Percentiles rank a stretch among this genome's conserved stretches.
Evolutionary conservation across 768 basidiomycete genomes (phyloP).

Genomic region (Gymnopilus junonius): DNA sequence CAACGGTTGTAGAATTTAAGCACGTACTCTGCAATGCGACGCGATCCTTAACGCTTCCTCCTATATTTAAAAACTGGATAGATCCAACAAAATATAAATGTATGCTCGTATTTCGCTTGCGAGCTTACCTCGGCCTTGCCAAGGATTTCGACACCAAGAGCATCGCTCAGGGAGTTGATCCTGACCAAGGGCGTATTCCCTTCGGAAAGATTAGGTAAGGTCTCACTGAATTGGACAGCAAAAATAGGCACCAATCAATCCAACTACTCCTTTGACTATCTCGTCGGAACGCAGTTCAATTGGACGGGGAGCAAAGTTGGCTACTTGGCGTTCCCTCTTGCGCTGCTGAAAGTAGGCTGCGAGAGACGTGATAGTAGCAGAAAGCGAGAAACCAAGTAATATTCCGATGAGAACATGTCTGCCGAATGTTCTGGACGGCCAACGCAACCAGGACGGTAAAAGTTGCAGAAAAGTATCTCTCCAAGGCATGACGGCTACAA

Average conservation of each 20-base stretch:
- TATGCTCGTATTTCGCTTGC: not conserved
- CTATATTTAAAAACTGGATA: conserved; percentile 92
- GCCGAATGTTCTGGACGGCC: conserved; percentile 38
- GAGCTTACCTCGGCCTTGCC: conserved; percentile 87
- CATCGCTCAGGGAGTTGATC: conserved; percentile 90
- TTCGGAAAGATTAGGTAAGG: conserved; percentile 30
- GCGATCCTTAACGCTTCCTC: conserved; percentile 97
- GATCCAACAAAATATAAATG: conserved; percentile 40
- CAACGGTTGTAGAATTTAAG: not conserved
- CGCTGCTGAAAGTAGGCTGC: conserved; percentile 56
- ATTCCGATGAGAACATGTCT: conserved; percentile 50
- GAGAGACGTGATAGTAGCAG: conserved; percentile 70
- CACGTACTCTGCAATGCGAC: conserved; percentile 88
- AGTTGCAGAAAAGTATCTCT: conserved; percentile 15
- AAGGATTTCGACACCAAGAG: conserved; percentile 90
- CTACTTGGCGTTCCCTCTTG: conserved; percentile 45
- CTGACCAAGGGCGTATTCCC: conserved; percentile 95
- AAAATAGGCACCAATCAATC: conserved; percentile 72
- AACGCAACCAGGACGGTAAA: conserved; percentile 37
- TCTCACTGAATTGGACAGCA: not conserved
- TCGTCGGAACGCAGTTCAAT: conserved; percentile 80
- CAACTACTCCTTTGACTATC: conserved; percentile 78
- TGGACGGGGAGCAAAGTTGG: conserved; percentile 51
- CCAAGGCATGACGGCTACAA: conserved; percentile 27
- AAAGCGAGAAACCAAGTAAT: conserved; percentile 77